Evolutionary conservation across 1,139 yeast species (phyloP).

Genomic region (Trichomonascaceae sp.): DNA sequence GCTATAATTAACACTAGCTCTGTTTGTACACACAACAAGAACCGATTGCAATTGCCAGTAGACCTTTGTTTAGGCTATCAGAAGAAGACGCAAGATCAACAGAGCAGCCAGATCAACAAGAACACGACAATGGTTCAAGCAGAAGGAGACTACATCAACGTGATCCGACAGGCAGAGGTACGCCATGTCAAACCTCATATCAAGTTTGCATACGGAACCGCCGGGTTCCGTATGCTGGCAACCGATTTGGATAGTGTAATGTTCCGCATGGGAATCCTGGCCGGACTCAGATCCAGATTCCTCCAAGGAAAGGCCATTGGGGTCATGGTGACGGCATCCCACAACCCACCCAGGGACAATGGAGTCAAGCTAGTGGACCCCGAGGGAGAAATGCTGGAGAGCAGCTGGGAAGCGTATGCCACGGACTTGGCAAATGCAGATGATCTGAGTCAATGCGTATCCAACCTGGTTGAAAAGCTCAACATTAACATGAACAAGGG

Average conservation of each 20-base stretch:
- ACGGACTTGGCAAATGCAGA: conserved; percentile 65
- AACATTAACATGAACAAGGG: conserved; percentile 35
- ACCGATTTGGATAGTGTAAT: conserved; percentile 64
- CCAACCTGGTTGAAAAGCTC: conserved; percentile 24
- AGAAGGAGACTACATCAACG: too few species aligned
- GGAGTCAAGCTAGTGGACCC: conserved; percentile 97
- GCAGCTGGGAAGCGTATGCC: conserved; percentile 74
- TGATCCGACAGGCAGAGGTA: too few species aligned
- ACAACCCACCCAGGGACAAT: conserved; percentile 88
- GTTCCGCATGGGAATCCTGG: conserved; percentile 72
- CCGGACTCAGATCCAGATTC: conserved; percentile 64
- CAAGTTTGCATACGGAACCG: conserved; percentile 72
- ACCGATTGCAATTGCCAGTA: too few species aligned
- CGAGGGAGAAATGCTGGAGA: conserved; percentile 79
- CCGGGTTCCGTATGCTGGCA: conserved; percentile 85
- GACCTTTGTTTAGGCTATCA: too few species aligned
- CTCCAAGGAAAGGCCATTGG: conserved; percentile 53
- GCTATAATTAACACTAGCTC: too few species aligned
- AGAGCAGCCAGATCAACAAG: too few species aligned
- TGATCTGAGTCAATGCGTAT: conserved; percentile 25
- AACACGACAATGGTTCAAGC: too few species aligned
- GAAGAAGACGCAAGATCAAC: too few species aligned
- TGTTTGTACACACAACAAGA: too few species aligned
- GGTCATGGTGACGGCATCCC: conserved; percentile 95
- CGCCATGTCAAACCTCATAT: conserved; percentile 30